Evolutionary conservation across 2,329 filamentous ascomycete genomes (phyloP).

Genomic region (Aurifilum marmelostoma): DNA sequence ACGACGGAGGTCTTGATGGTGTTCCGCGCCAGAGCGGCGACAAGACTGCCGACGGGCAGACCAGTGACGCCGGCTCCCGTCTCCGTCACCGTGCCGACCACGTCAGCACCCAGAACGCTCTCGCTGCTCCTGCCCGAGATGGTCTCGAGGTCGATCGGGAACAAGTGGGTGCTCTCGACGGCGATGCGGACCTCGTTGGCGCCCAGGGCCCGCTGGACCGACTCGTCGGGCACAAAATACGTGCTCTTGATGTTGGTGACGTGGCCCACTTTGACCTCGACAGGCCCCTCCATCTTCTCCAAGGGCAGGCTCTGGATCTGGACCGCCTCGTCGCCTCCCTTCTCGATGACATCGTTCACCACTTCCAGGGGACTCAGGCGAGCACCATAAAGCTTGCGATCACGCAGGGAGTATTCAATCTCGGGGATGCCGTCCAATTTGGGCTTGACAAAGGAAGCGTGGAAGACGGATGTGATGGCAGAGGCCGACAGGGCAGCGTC

Average conservation of each 20-base stretch:
- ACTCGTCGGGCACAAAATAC: constrained; percentile 30
- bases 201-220: constrained; percentile 30
- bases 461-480: constrained; percentile 30
- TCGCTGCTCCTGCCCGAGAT: constrained; percentile 39
- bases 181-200: constrained; percentile 45
- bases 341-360: constrained; percentile 52
- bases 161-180: constrained; percentile 42
- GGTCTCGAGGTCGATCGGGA: constrained; percentile 42
- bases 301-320: constrained; percentile 15
- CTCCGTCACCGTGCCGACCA: constrained; percentile 42
- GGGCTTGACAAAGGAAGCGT: constrained; percentile 34
- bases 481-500: background rate
- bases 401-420: constrained; percentile 48
- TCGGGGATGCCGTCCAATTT: constrained; percentile 36
- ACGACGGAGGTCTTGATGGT: constrained; percentile 42
- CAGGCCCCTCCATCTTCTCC: constrained; percentile 1
- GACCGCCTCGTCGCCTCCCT: constrained; percentile 17
- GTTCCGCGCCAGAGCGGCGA: constrained; percentile 45
- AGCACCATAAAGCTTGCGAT: constrained; percentile 47
- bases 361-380: constrained; percentile 45
- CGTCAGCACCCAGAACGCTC: constrained; percentile 45
- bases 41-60: constrained; percentile 44
- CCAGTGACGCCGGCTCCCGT: constrained; percentile 39
- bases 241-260: constrained; percentile 27
- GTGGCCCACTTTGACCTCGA: constrained; percentile 30